Conservation (phyloP, 306 rosid species). For the Pachyrhizus erosus region DNA sequence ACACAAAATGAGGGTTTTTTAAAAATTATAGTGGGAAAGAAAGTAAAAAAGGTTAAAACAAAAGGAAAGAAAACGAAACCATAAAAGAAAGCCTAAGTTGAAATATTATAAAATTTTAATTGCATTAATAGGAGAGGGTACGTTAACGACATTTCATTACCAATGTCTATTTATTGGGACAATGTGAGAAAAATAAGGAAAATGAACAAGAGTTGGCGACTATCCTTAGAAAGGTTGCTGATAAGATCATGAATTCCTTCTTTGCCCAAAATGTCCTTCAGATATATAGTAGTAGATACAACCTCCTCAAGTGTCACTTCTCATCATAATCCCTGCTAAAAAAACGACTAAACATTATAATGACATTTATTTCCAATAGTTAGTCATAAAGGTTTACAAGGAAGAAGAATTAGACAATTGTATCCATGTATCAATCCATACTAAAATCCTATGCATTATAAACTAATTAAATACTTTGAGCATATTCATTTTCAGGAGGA, state of each 20-base stretch:
- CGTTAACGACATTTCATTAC: conserved; percentile 12
- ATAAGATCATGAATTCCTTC: conserved; percentile 84
- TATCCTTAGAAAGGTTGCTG: conserved; percentile 80
- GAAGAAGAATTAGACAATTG: neutral
- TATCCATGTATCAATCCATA: neutral
- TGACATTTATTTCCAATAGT: conserved; percentile 19
- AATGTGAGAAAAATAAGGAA: conserved; percentile 13
- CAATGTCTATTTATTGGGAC: neutral
- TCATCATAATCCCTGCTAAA: conserved; percentile 84
- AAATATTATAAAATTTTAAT: conserved; percentile 12
- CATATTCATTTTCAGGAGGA: neutral
- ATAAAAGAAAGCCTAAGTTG: conserved; percentile 8
- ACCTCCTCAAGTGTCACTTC: conserved; percentile 91
- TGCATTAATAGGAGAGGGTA: conserved; percentile 7
- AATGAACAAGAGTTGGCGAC: conserved; percentile 49
- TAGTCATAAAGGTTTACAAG: conserved; percentile 2
- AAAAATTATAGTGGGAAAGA: neutral
- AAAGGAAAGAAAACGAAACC: neutral
- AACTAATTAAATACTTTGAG: neutral
- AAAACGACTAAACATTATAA: conserved; percentile 33
- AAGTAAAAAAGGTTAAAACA: too few relatives aligned
- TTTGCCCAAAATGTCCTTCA: conserved; percentile 79
- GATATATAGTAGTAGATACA: conserved; percentile 75
- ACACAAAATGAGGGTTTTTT: neutral
- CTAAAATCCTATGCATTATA: neutral